These are phyloP conservation scores for Prunus davidiana DNA, from an alignment of 306 rosid genomes.

Conservation along the genomic window DNA sequence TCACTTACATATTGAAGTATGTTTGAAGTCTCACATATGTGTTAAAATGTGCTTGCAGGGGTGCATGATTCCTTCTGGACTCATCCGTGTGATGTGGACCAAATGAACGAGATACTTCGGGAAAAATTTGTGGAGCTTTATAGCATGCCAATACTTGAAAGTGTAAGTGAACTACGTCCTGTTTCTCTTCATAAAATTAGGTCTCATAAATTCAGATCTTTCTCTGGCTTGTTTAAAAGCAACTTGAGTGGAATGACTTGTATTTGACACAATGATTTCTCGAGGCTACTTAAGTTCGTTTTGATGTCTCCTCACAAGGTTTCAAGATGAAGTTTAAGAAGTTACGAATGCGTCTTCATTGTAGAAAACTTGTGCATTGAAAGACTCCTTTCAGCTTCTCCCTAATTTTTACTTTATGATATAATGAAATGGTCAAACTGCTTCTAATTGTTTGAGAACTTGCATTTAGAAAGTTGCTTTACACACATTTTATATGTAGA, in stretches of 20 bases:
- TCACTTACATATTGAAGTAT: not conserved
- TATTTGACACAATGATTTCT: no score
- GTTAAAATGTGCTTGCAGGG: slow-evolving; percentile 44
- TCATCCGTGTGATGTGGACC: slow-evolving; percentile 75
- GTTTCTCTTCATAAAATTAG: not conserved
- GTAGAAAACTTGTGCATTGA: no score
- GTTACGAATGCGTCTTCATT: not conserved
- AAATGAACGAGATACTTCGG: slow-evolving; percentile 68
- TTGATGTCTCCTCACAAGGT: no score
- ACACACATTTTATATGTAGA: not conserved
- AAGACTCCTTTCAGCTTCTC: not conserved
- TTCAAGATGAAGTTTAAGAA: no score
- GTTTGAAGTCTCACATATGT: not conserved
- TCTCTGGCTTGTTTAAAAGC: not conserved
- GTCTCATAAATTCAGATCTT: not conserved
- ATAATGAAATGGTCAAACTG: not conserved
- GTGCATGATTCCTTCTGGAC: slow-evolving; percentile 95
- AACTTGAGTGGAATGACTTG: not conserved
- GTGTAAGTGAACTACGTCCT: slow-evolving; percentile 30
- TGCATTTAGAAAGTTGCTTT: not conserved
- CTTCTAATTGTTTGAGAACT: not conserved
- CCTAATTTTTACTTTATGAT: not conserved
- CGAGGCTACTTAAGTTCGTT: no score
- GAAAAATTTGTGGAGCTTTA: slow-evolving; percentile 81
- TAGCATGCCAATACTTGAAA: slow-evolving; percentile 64